Base-by-base conservation (phyloP, 2,329 filamentous ascomycete genomes). In the Alternaria novae-zelandiae region DNA sequence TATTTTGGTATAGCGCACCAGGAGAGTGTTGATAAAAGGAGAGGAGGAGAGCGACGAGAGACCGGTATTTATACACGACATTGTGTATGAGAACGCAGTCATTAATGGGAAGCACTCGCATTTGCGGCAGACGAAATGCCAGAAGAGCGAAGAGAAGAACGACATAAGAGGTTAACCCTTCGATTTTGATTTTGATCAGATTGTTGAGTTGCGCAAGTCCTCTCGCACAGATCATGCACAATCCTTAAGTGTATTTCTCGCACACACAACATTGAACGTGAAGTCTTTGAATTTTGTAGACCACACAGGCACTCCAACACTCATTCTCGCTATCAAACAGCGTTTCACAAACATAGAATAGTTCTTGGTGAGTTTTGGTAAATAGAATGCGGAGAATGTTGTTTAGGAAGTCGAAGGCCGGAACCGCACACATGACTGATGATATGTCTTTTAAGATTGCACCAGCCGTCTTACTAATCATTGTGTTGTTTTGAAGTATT, bases 301-400 rank as follows among this genome's bases (percentile, higher is more conserved):
- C 32, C 4, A 2, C 4, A 36, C 32, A 36, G 32, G 32, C 0
- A 36, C 7, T 36, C 32, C 32, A 36, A 10, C 15, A n/a, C 15
- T 36, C 2, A 36, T 36, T n/a, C n/a, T 4, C 4, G 32, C 32
- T 36, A 15, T 32, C 6, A n/a, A 36, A 36, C 4, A n/a, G 7
- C 4, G 15, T 36, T 2, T 5, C 15, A n/a, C 32, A 36, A n/a
- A 36, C 32, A 36, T 36, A 2, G 9, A 1, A n/a, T 9, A 0
- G 0, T 3, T 4, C 1, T 15, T 15, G 3, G 0, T n/a, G 6
- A n/a, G 0, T 36, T 36, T 36, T n/a, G 7, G 32, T 36, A 1
- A 9, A 36, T 5, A 10, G 15, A 36, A n/a, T n/a, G 7, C 32
- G 1, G 32, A 36, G 15, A 5, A n/a, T 5, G 15, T 36, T 36